Evolutionary conservation across 345 rosid genomes (phyloP).

Genomic region (Hibiscus trionum): DNA sequence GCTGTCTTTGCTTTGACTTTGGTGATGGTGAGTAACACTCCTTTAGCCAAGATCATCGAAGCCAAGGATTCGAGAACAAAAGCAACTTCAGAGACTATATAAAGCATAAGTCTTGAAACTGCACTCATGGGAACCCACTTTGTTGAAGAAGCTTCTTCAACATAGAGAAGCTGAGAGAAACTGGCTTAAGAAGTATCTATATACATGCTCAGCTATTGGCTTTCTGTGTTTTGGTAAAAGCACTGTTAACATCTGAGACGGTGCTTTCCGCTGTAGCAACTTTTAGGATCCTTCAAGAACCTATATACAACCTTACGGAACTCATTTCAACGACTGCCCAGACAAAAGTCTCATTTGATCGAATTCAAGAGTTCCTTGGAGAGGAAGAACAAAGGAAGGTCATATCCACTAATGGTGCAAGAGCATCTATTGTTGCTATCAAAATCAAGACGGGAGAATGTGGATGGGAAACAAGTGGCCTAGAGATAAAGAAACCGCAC

Average conservation of each 20-base stretch:
- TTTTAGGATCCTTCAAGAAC: no score
- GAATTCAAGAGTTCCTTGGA: no score
- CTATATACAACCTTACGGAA: no score
- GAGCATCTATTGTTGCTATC: no score
- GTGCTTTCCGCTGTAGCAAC: no score
- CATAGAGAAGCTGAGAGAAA: constrained; percentile 43
- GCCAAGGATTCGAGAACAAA: constrained; percentile 28
- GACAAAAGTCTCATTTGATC: no score
- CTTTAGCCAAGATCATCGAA: constrained; percentile 35
- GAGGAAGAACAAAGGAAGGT: no score
- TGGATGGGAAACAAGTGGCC: background rate
- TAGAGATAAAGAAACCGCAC: background rate
- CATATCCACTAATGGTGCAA: no score
- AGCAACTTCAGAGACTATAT: constrained; percentile 36
- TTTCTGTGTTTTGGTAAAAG: background rate
- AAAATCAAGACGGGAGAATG: no score
- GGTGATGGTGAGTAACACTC: no score
- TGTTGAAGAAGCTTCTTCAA: background rate
- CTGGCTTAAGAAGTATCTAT: constrained; percentile 26
- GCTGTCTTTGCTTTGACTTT: no score
- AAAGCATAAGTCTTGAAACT: constrained; percentile 17
- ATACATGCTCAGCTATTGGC: constrained; percentile 36
- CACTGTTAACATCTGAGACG: background rate
- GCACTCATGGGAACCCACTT: constrained; percentile 35
- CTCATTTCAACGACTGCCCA: no score